A percentile compares a stretch with the other conserved stretches of the same genome.
phyloP scores from a whole-genome alignment of 2,329 filamentous ascomycete species.

The Hypocreales sp. region DNA sequence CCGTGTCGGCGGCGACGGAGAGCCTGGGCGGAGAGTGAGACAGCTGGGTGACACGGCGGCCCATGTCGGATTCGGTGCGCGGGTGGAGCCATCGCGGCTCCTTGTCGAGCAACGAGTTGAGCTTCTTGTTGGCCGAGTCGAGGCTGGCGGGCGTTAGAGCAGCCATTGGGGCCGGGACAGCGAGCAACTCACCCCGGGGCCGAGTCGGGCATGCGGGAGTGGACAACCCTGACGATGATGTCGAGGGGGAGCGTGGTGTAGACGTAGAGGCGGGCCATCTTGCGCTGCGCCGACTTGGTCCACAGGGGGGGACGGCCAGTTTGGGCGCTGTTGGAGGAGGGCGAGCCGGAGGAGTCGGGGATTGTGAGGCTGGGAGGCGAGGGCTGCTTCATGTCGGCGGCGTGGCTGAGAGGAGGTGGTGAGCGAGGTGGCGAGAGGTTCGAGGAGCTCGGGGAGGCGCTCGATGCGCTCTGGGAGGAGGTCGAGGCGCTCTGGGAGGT shows the following conservation, averaged over 20 bases:
- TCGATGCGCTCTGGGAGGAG: too few relatives aligned
- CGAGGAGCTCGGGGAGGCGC: too few relatives aligned
- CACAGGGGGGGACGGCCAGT: slow-evolving; percentile 40
- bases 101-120: slow-evolving; percentile 39
- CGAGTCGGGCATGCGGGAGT: slow-evolving; percentile 22
- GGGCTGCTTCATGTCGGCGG: neutral
- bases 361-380: slow-evolving; percentile 2
- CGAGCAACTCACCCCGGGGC: slow-evolving; percentile 26
- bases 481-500: too few relatives aligned
- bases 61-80: slow-evolving; percentile 33
- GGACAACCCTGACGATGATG: slow-evolving; percentile 32
- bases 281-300: slow-evolving; percentile 35
- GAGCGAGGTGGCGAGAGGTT: too few relatives aligned
- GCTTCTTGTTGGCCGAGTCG: slow-evolving; percentile 43
- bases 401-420: too few relatives aligned
- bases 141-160: neutral
- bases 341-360: slow-evolving; percentile 1
- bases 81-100: slow-evolving; percentile 43
- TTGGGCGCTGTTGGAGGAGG: slow-evolving; percentile 1
- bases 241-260: slow-evolving; percentile 37
- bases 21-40: slow-evolving; percentile 21
- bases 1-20: neutral
- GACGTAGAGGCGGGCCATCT: slow-evolving; percentile 38
- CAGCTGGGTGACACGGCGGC: slow-evolving; percentile 29
- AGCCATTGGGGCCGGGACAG: neutral